Base-by-base conservation (phyloP, 2,329 filamentous ascomycete genomes). In the Fusarium sp. region DNA sequence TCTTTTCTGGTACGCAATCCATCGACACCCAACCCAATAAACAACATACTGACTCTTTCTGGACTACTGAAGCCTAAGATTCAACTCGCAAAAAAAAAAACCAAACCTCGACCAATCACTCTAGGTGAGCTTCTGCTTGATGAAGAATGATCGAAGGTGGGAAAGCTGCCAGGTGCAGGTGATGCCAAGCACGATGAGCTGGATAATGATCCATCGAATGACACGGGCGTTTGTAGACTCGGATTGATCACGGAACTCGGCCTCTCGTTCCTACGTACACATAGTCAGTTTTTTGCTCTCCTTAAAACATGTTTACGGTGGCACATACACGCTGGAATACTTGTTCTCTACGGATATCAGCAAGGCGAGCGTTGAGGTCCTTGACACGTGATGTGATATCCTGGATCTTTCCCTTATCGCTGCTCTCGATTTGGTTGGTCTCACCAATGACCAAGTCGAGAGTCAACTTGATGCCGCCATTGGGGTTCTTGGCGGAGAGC, bases 41-140 rank as follows among this genome's bases (percentile, higher is more conserved):
- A 69, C 50, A 51, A 63, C 53, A 58, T 42, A 41, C 55, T 50
- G 41, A 44, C 39, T 59, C 30, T 57, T 45, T 32, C 39, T 48
- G 57, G 59, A 63, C 28, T 35, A 42, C 53, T 39, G 47, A 51
- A 63, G 48, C 44, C 47, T 42, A 63, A 70, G 51, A 54, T 18
- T 54, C 63, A 72, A 54, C 35, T 48, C 51, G 47, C 22, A 58
- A 61, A 35, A 55, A 55, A 38, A 24, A 26, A n/a, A n/a, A 14
- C 26, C 9, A 15, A 35, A 35, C 7, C 47, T 55, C 28, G n/a
- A 35, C 47, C 35, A 38, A 66, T 48, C 36, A 32, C 45, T 54
- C 84, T 90, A 99, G 69, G 96, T 98, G 82, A 99, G 91, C 89
- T 99, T 99, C 87, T 98, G 96, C 90, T 99, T 99, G 88, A 99